A percentile compares a stretch with the other conserved stretches of the same genome.
phyloP scores from a whole-genome alignment of 805 yeast genomes.

The Citeromyces matritensis region DNA sequence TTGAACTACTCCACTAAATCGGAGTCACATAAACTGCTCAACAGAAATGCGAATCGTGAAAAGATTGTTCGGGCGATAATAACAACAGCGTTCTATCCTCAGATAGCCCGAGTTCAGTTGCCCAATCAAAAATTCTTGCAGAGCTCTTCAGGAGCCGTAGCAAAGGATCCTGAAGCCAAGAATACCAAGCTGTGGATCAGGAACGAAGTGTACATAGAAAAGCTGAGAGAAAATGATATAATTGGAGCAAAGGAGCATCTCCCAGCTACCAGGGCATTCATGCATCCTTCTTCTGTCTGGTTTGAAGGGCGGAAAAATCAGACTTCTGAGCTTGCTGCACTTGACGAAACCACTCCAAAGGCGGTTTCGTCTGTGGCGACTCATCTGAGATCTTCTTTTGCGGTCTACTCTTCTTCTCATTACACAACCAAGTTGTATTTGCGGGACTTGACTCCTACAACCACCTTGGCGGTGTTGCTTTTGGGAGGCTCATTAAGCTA shows the following conservation, averaged over 20 bases:
- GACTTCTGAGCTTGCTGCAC: slow-evolving; percentile 1
- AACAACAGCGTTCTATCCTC: slow-evolving; percentile 76
- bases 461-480: slow-evolving; percentile 54
- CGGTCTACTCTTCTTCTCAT: slow-evolving; percentile 45
- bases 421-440: slow-evolving; percentile 41
- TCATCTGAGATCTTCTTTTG: slow-evolving; percentile 35
- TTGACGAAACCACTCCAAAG: slow-evolving; percentile 1
- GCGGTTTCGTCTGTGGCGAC: slow-evolving; percentile 11
- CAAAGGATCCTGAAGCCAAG: slow-evolving; percentile 72
- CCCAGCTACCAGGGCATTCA: slow-evolving; percentile 60
- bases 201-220: slow-evolving; percentile 32
- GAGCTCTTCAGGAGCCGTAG: slow-evolving; percentile 66
- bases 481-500: slow-evolving; percentile 67
- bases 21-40: slow-evolving; percentile 15
- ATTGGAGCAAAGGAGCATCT: slow-evolving; percentile 7
- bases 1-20: slow-evolving; percentile 20
- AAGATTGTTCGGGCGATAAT: slow-evolving; percentile 49
- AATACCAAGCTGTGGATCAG: slow-evolving; percentile 61
- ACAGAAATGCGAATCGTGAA: slow-evolving; percentile 33
- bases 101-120: slow-evolving; percentile 61
- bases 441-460: slow-evolving; percentile 68
- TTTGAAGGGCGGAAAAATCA: slow-evolving; percentile 29
- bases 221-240: slow-evolving; percentile 4
- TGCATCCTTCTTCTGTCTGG: slow-evolving; percentile 76
- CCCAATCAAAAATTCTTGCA: slow-evolving; percentile 70